A percentile compares a stretch with the other conserved stretches of the same genome.
phyloP scores from a whole-genome alignment of 2,329 filamentous ascomycete genomes.

The Lachnellula cervina region DNA sequence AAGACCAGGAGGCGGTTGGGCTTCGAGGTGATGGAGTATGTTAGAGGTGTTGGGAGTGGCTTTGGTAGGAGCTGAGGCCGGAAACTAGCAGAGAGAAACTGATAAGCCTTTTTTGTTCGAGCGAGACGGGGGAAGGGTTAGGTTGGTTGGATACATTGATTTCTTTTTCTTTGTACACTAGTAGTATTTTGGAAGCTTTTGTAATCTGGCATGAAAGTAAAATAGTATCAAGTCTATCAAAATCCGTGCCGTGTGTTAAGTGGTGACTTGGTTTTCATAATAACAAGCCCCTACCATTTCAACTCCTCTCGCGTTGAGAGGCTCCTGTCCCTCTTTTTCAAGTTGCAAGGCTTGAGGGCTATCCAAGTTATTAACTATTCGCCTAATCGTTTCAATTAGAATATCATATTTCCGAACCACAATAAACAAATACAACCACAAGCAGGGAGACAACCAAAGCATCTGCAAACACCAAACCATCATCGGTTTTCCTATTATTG shows the following conservation, averaged over 20 bases:
- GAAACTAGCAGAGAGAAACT: background rate
- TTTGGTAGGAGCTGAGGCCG: constrained; percentile 8
- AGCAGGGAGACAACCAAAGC: background rate
- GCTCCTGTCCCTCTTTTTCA: background rate
- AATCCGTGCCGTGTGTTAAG: background rate
- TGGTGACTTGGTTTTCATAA: background rate
- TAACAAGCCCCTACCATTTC: background rate
- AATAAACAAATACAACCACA: too few species aligned
- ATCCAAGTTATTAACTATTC: too few species aligned
- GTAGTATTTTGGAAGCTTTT: background rate
- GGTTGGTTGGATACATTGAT: background rate
- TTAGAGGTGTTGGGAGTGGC: constrained; percentile 34
- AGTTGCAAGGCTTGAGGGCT: too few species aligned
- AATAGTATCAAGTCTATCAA: background rate
- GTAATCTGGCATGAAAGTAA: background rate
- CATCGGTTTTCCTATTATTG: background rate
- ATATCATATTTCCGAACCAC: too few species aligned
- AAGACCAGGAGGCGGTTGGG: constrained; percentile 68
- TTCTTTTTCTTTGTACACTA: background rate
- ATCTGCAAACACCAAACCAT: background rate
- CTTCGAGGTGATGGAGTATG: constrained; percentile 86
- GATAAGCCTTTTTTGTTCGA: background rate
- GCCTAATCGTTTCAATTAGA: too few species aligned
- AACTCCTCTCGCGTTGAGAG: too few species aligned
- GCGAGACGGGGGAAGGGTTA: background rate